Percentiles rank a stretch among this genome's conserved stretches.
Conservation (phyloP, 2,329 filamentous ascomycete genomes). For the Mycogone perniciosa region DNA sequence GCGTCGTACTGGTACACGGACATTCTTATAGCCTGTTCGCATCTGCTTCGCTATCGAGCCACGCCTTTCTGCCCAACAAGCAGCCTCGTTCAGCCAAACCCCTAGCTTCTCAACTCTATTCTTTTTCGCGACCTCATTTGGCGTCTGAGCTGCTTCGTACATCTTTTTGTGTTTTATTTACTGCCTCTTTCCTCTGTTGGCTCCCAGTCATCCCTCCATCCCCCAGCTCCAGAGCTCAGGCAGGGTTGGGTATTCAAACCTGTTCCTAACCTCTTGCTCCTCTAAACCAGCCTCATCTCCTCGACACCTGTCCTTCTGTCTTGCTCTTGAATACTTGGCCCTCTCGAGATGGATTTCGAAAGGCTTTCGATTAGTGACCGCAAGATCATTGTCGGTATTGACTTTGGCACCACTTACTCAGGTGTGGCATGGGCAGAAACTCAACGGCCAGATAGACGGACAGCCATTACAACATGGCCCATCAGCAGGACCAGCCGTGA, state of each 20-base stretch:
- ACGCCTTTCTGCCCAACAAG: too few relatives aligned
- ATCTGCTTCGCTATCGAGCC: neutral
- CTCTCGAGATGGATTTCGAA: slow-evolving; percentile 29
- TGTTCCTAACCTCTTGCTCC: neutral
- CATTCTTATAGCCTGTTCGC: too few relatives aligned
- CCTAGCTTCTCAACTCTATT: neutral
- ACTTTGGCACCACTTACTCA: slow-evolving; percentile 50
- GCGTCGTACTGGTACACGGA: too few relatives aligned
- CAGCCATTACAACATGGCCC: slow-evolving; percentile 37
- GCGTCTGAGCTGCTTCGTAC: too few relatives aligned
- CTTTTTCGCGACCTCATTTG: neutral
- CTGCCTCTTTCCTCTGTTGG: too few relatives aligned
- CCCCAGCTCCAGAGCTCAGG: too few relatives aligned
- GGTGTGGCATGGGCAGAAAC: slow-evolving; percentile 44
- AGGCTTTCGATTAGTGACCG: slow-evolving; percentile 28
- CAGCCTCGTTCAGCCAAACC: too few relatives aligned
- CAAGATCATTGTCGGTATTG: slow-evolving; percentile 43
- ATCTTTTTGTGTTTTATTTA: too few relatives aligned
- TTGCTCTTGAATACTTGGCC: too few relatives aligned
- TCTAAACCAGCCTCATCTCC: neutral
- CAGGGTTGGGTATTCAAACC: too few relatives aligned
- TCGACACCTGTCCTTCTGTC: too few relatives aligned
- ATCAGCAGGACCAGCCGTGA: slow-evolving; percentile 29
- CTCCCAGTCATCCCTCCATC: neutral
- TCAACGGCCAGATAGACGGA: slow-evolving; percentile 29